Percentiles rank a stretch among this genome's conserved stretches.
Conservation (phyloP, 2,329 filamentous ascomycete species). For the Calonectria pseudoreteaudii region DNA sequence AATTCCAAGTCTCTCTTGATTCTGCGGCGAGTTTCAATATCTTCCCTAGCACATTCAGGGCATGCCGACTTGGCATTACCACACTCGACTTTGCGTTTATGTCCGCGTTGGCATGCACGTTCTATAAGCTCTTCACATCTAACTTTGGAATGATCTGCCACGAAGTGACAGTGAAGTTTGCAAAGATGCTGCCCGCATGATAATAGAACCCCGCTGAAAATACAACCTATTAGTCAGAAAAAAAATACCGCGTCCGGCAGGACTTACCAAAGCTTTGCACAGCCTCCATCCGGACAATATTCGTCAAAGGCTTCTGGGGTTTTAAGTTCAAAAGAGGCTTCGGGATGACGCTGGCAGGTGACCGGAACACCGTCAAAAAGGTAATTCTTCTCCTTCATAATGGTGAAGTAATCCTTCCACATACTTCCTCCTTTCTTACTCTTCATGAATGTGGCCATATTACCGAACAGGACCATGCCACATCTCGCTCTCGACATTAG, state of each 20-base stretch:
- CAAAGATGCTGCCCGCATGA: slow-evolving; percentile 72
- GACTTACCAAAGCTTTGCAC: slow-evolving; percentile 69
- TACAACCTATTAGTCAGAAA: background rate
- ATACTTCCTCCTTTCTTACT: slow-evolving; percentile 55
- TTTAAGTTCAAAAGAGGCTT: slow-evolving; percentile 58
- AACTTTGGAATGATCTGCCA: slow-evolving; percentile 66
- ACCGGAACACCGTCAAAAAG: slow-evolving; percentile 72
- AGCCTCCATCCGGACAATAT: slow-evolving; percentile 78
- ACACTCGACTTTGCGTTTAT: slow-evolving; percentile 63
- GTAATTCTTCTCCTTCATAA: slow-evolving; percentile 62
- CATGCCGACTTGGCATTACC: slow-evolving; percentile 56
- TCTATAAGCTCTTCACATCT: slow-evolving; percentile 51
- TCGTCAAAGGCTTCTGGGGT: slow-evolving; percentile 68
- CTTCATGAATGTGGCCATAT: slow-evolving; percentile 73
- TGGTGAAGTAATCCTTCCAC: slow-evolving; percentile 70
- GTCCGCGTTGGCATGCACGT: slow-evolving; percentile 63
- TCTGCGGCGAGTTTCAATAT: slow-evolving; percentile 56
- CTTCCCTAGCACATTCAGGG: slow-evolving; percentile 63
- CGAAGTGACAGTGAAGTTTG: slow-evolving; percentile 69
- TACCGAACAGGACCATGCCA: slow-evolving; percentile 76
- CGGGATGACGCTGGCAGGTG: slow-evolving; percentile 69
- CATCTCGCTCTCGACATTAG: slow-evolving; percentile 75
- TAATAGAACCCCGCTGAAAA: slow-evolving; percentile 59
- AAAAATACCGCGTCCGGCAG: too few relatives aligned
- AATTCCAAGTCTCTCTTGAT: slow-evolving; percentile 61